Evolutionary conservation across 208 protist species (phyloP), one percentile per base, ranked within the genome.

Genomic region (Trypanosoma caninum): DNA sequence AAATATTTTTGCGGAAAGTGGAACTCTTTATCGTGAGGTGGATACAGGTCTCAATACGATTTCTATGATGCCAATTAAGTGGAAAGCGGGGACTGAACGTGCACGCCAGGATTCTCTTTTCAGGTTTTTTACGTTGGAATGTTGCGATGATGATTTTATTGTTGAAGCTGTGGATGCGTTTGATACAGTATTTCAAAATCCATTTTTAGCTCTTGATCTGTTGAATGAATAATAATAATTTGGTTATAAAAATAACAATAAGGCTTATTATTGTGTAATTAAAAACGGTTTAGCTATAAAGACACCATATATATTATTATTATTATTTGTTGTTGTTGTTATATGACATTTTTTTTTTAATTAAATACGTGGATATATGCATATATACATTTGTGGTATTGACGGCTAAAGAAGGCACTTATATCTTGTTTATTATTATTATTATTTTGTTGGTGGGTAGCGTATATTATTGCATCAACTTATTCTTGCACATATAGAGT

Each of bases 1-100:
- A 42, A 94, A 90, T 54, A 88, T 94, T 67, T 91, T 82, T 72
- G 65, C 64, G 6, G 80, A 91, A 41, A 69, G 76, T 7, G 82
- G 82, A 14, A 70, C 69, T n/a, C 57, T 89, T 20, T 79, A 65
- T 7, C 76, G 82, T 41, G 80, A 87, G 41, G 47, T 92, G 0
- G 73, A 90, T 45, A 34, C 70, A 0, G 57, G 73, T 3, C 60
- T 81, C 31, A 65, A 82, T 11, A 94, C 88, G 16, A 30, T 73
- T 27, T 73, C 79, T 20, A 35, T 94, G 14, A 27, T 56, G 7
- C 72, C 71, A 20, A 76, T 91, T 40, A 76, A 74, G 38, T 94
- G 88, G 88, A 94, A 94, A 56, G 30, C 61, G 13, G 85, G 85
- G 22, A 87, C 80, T 0, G 82, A 91, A 44, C 69, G 72, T 22